A percentile compares a stretch with the other conserved stretches of the same genome.
These are phyloP conservation scores for Tylopilus sp. DNA, from an alignment of 1,284 basidiomycete species.

Conservation along the genomic window DNA sequence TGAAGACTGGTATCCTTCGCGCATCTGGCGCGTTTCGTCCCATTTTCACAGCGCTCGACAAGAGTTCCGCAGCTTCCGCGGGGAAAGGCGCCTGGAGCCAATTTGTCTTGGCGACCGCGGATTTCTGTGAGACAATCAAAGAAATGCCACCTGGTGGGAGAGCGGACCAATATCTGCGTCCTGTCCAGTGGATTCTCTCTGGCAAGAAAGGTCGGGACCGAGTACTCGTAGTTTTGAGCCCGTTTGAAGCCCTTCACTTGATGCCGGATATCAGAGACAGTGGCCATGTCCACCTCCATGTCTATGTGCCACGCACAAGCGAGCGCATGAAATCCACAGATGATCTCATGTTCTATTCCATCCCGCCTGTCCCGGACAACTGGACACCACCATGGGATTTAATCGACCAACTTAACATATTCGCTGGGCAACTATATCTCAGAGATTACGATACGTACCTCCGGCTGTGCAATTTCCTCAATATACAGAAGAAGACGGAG, in stretches of 20 bases:
- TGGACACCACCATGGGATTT: conserved; percentile 1
- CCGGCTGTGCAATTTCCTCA: conserved; percentile 8
- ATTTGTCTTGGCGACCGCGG: conserved; percentile 34
- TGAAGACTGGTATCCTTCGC: conserved; percentile 24
- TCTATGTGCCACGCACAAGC: conserved; percentile 50
- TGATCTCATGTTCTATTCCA: conserved; percentile 44
- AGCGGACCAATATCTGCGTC: conserved; percentile 46
- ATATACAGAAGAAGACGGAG: not conserved
- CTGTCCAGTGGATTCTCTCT: conserved; percentile 55
- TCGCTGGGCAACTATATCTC: conserved; percentile 42
- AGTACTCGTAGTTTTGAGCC: conserved; percentile 51
- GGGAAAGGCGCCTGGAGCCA: conserved; percentile 18
- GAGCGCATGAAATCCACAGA: conserved; percentile 40
- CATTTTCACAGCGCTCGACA: conserved; percentile 13
- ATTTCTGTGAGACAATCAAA: conserved; percentile 24
- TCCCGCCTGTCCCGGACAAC: conserved; percentile 34
- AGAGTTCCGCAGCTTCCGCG: not conserved
- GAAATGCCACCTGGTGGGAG: not conserved
- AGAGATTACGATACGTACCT: conserved; percentile 41
- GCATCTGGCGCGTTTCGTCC: conserved; percentile 11
- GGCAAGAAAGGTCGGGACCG: not conserved
- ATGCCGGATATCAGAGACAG: conserved; percentile 48
- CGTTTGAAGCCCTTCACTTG: conserved; percentile 53
- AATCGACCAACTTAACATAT: conserved; percentile 39
- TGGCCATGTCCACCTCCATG: conserved; percentile 47